A percentile compares a stretch with the other conserved stretches of the same genome.
These are phyloP conservation scores for Spathaspora girioi DNA, from an alignment of 805 yeast species.

Conservation along the genomic window DNA sequence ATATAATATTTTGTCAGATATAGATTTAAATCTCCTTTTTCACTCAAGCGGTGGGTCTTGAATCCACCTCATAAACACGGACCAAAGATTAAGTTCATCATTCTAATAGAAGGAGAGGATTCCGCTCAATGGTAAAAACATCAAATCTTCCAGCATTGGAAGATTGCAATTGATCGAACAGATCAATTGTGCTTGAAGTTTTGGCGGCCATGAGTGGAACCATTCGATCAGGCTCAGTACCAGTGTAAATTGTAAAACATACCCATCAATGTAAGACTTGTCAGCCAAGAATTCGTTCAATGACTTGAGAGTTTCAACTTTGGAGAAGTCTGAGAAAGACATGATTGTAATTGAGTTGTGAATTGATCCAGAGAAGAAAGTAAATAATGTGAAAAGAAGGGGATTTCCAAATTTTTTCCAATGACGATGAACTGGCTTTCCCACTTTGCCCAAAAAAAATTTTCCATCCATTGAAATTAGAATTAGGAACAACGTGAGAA, in stretches of 20 bases:
- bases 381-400: conserved; percentile 1
- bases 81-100: conserved; percentile 80
- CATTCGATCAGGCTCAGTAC: not conserved
- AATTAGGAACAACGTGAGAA: not conserved
- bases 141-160: not conserved
- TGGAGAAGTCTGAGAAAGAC: conserved; percentile 81
- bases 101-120: conserved; percentile 11
- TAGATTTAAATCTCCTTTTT: conserved; percentile 45
- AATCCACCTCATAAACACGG: conserved; percentile 97
- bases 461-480: not conserved
- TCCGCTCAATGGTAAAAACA: not conserved
- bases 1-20: conserved; percentile 14
- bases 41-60: conserved; percentile 96
- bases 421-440: not conserved
- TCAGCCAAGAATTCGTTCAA: conserved; percentile 85
- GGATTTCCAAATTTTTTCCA: not conserved
- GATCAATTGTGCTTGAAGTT: not conserved
- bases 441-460: not conserved
- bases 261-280: conserved; percentile 95
- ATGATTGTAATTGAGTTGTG: conserved; percentile 28
- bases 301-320: conserved; percentile 57
- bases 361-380: conserved; percentile 5
- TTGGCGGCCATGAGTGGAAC: not conserved
- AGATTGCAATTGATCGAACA: not conserved
- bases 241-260: conserved; percentile 38